These are phyloP conservation scores for Cucurbita argyrosperma DNA, from an alignment of 306 rosid genomes.

Conservation along the genomic window DNA sequence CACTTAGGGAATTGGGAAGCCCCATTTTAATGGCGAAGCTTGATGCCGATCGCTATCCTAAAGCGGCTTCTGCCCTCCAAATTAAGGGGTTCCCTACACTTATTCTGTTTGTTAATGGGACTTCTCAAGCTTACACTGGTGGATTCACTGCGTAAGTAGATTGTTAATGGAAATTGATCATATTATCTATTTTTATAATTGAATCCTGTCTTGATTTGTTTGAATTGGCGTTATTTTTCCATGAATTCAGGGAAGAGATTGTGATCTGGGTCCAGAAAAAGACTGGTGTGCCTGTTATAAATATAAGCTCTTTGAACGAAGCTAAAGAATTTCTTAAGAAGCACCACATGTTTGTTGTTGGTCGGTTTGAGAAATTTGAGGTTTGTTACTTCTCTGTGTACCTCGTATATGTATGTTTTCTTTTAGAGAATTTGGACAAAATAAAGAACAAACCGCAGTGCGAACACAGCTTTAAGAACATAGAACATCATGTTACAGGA, in stretches of 20 bases:
- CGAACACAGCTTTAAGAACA: background rate
- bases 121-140: conserved; percentile 66
- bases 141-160: conserved; percentile 67
- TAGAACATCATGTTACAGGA: background rate
- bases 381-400: conserved; percentile 15
- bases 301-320: conserved; percentile 32
- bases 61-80: conserved; percentile 59
- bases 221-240: background rate
- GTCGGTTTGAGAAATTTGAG: conserved; percentile 55
- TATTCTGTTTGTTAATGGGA: conserved; percentile 77
- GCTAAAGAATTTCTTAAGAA: conserved; percentile 51
- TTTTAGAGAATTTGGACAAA: background rate
- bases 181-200: background rate
- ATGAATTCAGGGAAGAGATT: conserved; percentile 65
- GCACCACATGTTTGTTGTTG: conserved; percentile 45
- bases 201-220: background rate
- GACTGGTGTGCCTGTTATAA: conserved; percentile 55
- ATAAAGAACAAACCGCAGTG: background rate
- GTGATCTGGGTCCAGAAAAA: conserved; percentile 75
- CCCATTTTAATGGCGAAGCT: conserved; percentile 75
- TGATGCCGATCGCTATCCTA: conserved; percentile 69
- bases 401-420: background rate
- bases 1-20: conserved; percentile 47
- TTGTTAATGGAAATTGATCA: background rate
- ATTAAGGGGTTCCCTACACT: conserved; percentile 82